Evolutionary conservation across 805 yeast species (phyloP).

Genomic region (Saturnispora dispora): DNA sequence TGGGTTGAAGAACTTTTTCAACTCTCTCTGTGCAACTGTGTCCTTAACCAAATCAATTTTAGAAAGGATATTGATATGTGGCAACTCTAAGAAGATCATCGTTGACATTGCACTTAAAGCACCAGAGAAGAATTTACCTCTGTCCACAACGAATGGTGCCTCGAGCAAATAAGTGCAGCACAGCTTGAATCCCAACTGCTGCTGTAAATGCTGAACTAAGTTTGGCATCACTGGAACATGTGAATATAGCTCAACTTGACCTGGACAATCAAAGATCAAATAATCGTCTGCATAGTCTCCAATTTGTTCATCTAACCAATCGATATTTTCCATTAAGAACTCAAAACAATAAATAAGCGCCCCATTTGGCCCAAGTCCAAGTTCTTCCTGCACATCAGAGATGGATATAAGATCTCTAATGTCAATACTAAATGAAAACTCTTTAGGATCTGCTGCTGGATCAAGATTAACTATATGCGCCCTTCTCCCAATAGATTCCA

Average conservation of each 20-base stretch:
- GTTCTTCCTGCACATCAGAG: slow-evolving; percentile 92
- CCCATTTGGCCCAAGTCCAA: slow-evolving; percentile 92
- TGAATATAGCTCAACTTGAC: slow-evolving; percentile 90
- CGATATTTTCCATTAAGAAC: slow-evolving; percentile 77
- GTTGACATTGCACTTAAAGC: slow-evolving; percentile 97
- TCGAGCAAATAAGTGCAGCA: slow-evolving; percentile 92
- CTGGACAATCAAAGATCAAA: slow-evolving; percentile 92
- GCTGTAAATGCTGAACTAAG: slow-evolving; percentile 75
- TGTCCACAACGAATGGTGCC: slow-evolving; percentile 88
- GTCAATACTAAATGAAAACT: slow-evolving; percentile 86
- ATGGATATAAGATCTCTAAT: slow-evolving; percentile 83
- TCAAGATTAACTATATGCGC: slow-evolving; percentile 93
- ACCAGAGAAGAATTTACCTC: slow-evolving; percentile 89
- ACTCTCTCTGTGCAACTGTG: slow-evolving; percentile 61
- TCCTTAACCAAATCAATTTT: slow-evolving; percentile 82
- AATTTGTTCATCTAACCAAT: slow-evolving; percentile 95
- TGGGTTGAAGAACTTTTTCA: slow-evolving; percentile 82
- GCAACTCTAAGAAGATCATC: slow-evolving; percentile 89
- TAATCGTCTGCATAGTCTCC: slow-evolving; percentile 95
- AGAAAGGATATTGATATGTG: slow-evolving; percentile 85
- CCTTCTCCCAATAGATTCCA: slow-evolving; percentile 84
- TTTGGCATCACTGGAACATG: slow-evolving; percentile 92
- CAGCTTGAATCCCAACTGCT: slow-evolving; percentile 69
- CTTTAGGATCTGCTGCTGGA: slow-evolving; percentile 94
- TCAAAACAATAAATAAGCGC: slow-evolving; percentile 91